These are phyloP conservation scores for Pseudocercospora musae DNA, from an alignment of 2,329 filamentous ascomycete genomes.

Conservation along the genomic window DNA sequence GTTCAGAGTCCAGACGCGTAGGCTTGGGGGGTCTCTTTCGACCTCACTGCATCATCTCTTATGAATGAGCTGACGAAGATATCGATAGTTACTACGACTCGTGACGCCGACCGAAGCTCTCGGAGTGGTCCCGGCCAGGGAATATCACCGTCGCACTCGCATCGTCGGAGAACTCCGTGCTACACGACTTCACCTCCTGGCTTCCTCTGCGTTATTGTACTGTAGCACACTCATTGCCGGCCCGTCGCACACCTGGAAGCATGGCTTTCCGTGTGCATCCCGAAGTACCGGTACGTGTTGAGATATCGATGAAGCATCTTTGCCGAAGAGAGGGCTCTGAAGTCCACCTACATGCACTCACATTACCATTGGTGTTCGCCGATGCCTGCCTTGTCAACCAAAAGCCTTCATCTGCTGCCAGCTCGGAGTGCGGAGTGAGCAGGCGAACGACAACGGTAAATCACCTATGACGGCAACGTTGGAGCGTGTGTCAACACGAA, in stretches of 20 bases:
- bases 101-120: neutral
- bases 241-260: neutral
- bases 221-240: neutral
- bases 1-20: neutral
- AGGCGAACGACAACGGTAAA: neutral
- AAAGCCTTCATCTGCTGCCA: neutral
- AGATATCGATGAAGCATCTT: neutral
- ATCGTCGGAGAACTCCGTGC: neutral
- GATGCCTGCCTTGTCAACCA: neutral
- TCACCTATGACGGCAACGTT: neutral
- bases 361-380: neutral
- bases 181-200: neutral
- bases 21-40: neutral
- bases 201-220: neutral
- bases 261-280: neutral
- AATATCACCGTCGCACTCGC: neutral
- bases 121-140: neutral
- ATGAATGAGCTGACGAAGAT: neutral
- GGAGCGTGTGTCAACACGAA: neutral
- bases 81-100: neutral
- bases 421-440: neutral
- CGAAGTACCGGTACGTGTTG: too few relatives aligned
- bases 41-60: neutral
- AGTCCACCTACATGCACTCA: neutral
- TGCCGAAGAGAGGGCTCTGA: neutral